Base-by-base conservation (phyloP, 345 rosid species). In the Cardamine chenopodiifolia region DNA sequence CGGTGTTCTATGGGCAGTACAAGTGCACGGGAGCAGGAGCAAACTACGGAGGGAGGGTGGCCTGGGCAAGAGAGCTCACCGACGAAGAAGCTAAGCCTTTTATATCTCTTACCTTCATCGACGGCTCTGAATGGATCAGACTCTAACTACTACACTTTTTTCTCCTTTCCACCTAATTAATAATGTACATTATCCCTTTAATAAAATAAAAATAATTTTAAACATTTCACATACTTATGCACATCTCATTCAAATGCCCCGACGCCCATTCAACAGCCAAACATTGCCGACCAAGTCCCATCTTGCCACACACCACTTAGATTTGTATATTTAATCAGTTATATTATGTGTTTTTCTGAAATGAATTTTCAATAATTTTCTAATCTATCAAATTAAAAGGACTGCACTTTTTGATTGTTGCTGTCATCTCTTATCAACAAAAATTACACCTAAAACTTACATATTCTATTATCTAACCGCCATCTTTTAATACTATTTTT, bases 1-100 rank as follows among this genome's bases (percentile, higher is more conserved):
- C 99, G 12, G 99, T 95, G 64, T 95, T 85, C 70, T 95, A 91
- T 73, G 99, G 99, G 42, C 97, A 95, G 59, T 92, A 95, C 83
- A 95, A 91, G 75, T 95, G 99, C 83, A 87, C 79, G 0, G 99
- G 99, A 44, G 77, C 87, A 54, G 99, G 99, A 70, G 89, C 99
- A 9, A 83, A 75, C 75, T 92, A 83, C 79, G 90, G 86, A 17
- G 97, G 96, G 57, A 83, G 99, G 58, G 99, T 95, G 6, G 63
- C 97, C 2, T 95, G 97, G 97, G 87, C 92, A 0, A 95, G 92
- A 76, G 97, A 92, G 79, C 93, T 95, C 53, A 87, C 85, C 1
- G 92, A 92, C 25, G 84, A 84, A 55, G 96, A 95, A 83, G 97
- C 99, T 25, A 92, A 92, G 49, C 97, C 99, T 69, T 95, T 92